Evolutionary conservation across 2,329 filamentous ascomycete genomes (phyloP), one percentile per base, ranked within the genome.

Genomic region (Daldinia eschscholtzii): DNA sequence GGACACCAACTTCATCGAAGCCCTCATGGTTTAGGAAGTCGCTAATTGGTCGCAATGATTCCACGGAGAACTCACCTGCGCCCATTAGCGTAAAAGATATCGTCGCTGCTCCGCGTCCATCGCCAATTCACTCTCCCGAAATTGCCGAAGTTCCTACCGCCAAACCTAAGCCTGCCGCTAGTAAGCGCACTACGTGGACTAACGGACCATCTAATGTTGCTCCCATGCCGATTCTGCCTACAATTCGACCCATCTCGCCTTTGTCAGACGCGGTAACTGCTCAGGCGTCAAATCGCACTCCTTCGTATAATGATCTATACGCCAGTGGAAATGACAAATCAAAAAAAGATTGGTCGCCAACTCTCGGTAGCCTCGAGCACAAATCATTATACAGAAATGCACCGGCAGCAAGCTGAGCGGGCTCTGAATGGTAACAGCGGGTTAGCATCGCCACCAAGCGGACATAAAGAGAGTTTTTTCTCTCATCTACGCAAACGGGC

Each of bases 21-120:
- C 92, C 93, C 26, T 98, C 95, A 0, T 99, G 96, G 96, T 98
- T 99, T 82, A 89, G 96, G 73, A 94, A 97, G 79, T 98, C 96
- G 12, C 86, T 99, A 65, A 97, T 98, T 76, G 91, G 92, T 64
- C 88, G 92, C 66, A 90, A 91, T 52, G 91, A 93, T 55, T 90
- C 86, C 73, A 84, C 88, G 10, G 91, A 92, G 61, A 84, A 86
- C n/a, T 82, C 88, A 7, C 77, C 82, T 3, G 80, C 84, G 18
- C 81, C 84, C 61, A 76, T 83, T 15, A 81, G 80, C 26, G 76
- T 78, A 28, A 88, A 88, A 76, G 86, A 87, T 26, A 78, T 77
- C 18, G 72, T 75, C 30, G 68, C 77, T 6, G 80, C 81, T 41
- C 82, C 84, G 9, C 74, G 73, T 44, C 75, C 76, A n/a, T 74